Evolutionary conservation across 2,329 filamentous ascomycete genomes (phyloP).

Genomic region (Trichoderma arundinaceum): DNA sequence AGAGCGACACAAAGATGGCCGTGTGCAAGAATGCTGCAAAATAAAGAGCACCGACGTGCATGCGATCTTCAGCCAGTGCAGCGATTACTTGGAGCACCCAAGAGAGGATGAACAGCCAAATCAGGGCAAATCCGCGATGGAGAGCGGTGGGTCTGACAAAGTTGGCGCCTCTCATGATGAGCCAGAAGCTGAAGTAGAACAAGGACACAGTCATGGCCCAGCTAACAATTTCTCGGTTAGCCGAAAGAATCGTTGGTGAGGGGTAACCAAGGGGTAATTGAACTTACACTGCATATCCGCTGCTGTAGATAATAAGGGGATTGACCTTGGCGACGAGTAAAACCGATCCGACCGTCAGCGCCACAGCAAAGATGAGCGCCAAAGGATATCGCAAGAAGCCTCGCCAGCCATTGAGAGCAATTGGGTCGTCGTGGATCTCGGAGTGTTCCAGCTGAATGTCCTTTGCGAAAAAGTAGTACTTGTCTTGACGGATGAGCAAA

Average conservation of each 20-base stretch:
- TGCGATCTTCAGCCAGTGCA: conserved; percentile 77
- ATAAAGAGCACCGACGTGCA: conserved; percentile 77
- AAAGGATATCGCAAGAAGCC: conserved; percentile 87
- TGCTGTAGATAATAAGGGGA: conserved; percentile 89
- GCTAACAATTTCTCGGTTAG: conserved; percentile 42
- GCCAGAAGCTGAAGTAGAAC: conserved; percentile 84
- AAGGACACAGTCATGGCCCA: conserved; percentile 86
- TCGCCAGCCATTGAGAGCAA: conserved; percentile 74
- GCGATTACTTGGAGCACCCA: conserved; percentile 75
- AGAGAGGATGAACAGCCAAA: conserved; percentile 81
- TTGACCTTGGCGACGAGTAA: conserved; percentile 83
- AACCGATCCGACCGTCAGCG: conserved; percentile 72
- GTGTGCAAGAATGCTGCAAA: conserved; percentile 81
- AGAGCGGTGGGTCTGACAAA: conserved; percentile 84
- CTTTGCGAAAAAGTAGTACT: conserved; percentile 85
- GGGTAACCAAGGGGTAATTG: not conserved
- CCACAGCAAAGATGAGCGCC: conserved; percentile 70
- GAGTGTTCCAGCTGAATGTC: conserved; percentile 56
- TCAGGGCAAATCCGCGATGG: conserved; percentile 76
- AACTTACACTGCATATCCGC: conserved; percentile 74
- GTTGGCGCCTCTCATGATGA: conserved; percentile 77
- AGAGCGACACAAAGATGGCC: conserved; percentile 72
- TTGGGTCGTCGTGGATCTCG: conserved; percentile 63
- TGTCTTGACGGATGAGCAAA: conserved; percentile 72
- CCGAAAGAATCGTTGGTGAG: not conserved